Evolutionary conservation across 371 early-diverging fungal species (phyloP).

Genomic region (Lichtheimia ornata): DNA sequence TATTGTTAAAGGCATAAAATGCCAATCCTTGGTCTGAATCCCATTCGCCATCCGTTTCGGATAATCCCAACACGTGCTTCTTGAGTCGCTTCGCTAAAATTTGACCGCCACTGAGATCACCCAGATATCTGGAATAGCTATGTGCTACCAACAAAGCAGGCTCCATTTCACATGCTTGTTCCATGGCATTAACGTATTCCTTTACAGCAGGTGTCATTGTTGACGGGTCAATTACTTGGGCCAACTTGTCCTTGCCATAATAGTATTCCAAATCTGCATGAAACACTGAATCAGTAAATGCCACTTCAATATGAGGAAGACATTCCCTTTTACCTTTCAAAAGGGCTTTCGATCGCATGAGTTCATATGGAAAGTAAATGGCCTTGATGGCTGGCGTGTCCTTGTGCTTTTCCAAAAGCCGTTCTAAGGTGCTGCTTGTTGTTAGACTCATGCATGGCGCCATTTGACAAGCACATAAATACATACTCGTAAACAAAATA

Average conservation of each 20-base stretch:
- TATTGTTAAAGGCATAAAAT: conserved; percentile 52
- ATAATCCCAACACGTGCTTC: conserved; percentile 43
- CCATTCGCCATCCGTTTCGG: conserved; percentile 39
- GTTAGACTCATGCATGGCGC: background rate
- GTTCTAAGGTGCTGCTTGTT: conserved; percentile 48
- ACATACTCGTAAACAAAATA: conserved; percentile 51
- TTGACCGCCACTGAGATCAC: conserved; percentile 66
- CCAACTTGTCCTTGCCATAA: conserved; percentile 49
- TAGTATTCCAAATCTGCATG: conserved; percentile 55
- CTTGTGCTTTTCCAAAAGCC: conserved; percentile 51
- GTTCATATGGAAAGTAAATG: conserved; percentile 59
- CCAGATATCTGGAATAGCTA: conserved; percentile 63
- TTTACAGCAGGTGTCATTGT: conserved; percentile 59
- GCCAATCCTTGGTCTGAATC: conserved; percentile 48
- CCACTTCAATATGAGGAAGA: no score
- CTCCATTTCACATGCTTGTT: conserved; percentile 42
- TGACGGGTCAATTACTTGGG: conserved; percentile 30
- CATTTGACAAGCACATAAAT: background rate
- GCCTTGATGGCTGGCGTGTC: conserved; percentile 47
- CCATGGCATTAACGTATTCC: conserved; percentile 50
- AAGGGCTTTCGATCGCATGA: conserved; percentile 46
- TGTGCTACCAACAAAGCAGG: conserved; percentile 62
- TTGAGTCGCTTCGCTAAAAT: conserved; percentile 57
- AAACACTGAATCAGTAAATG: background rate
- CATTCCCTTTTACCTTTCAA: conserved; percentile 27